Percentiles rank a stretch among this genome's conserved stretches.
Conservation (phyloP, 1,284 basidiomycete genomes). For the Tremellales sp. region DNA sequence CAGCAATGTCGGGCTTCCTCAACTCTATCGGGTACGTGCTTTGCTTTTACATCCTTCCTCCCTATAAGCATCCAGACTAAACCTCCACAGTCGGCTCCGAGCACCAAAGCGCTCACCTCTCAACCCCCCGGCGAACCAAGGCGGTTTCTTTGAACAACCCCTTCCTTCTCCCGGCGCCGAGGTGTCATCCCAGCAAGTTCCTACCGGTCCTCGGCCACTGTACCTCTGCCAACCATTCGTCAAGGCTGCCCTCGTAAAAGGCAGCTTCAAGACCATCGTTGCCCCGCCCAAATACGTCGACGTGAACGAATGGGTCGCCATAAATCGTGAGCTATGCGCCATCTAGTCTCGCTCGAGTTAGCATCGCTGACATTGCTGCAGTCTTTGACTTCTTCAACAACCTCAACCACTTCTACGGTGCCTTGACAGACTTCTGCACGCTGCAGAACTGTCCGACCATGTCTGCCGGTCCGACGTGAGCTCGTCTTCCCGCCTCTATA, state of each 20-base stretch:
- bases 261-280: constrained; percentile 98
- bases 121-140: constrained; percentile 14
- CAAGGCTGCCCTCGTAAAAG: constrained; percentile 93
- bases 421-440: constrained; percentile 92
- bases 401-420: constrained; percentile 94
- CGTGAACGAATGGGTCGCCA: constrained; percentile 98
- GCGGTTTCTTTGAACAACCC: constrained; percentile 38
- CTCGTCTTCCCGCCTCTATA: constrained; percentile 17
- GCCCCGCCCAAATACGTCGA: constrained; percentile 96
- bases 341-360: not conserved
- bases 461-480: constrained; percentile 83
- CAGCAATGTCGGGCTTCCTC: constrained; percentile 43
- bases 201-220: constrained; percentile 54
- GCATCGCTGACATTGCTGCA: constrained; percentile 38
- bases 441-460: constrained; percentile 84
- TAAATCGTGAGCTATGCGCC: constrained; percentile 66
- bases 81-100: constrained; percentile 38
- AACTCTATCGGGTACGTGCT: constrained; percentile 43
- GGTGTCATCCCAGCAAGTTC: constrained; percentile 16
- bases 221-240: constrained; percentile 95
- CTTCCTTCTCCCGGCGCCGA: constrained; percentile 39
- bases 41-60: constrained; percentile 11
- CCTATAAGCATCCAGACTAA: constrained; percentile 2
- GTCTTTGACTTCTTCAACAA: constrained; percentile 96
- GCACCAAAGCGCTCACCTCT: constrained; percentile 44